Evolutionary conservation across 176 grass and related monocot genomes (phyloP).

Genomic region (Olyra latifolia): DNA sequence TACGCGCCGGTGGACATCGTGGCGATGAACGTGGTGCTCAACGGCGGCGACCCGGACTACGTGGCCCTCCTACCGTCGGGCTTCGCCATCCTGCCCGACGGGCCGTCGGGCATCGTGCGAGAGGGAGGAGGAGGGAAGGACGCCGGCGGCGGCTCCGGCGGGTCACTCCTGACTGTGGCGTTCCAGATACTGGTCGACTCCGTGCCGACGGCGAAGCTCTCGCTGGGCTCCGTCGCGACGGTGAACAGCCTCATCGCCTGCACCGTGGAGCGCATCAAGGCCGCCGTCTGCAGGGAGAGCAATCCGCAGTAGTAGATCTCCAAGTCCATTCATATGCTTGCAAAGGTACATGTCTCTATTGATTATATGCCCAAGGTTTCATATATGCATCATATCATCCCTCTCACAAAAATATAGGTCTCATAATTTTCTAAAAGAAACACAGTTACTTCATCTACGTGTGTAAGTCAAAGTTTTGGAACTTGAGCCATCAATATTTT

Average conservation of each 20-base stretch:
- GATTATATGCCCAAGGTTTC: not conserved
- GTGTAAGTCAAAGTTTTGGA: too few relatives aligned
- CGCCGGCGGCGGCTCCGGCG: slow-evolving; percentile 9
- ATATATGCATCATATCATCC: not conserved
- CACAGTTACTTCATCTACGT: too few relatives aligned
- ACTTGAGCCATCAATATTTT: too few relatives aligned
- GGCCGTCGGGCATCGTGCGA: slow-evolving; percentile 11
- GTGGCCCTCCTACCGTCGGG: slow-evolving; percentile 87
- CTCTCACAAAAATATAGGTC: too few relatives aligned
- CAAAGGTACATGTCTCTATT: not conserved
- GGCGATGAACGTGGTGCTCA: slow-evolving; percentile 93
- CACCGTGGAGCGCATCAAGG: slow-evolving; percentile 87
- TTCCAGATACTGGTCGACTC: slow-evolving; percentile 98
- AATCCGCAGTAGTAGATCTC: slow-evolving; percentile 37
- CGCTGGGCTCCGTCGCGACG: slow-evolving; percentile 82
- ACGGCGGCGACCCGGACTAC: slow-evolving; percentile 89
- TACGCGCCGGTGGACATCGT: slow-evolving; percentile 89
- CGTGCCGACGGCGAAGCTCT: slow-evolving; percentile 79
- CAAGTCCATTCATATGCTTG: not conserved
- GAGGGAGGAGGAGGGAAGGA: not conserved
- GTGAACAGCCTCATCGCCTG: slow-evolving; percentile 95
- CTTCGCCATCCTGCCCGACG: slow-evolving; percentile 87
- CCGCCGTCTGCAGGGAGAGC: slow-evolving; percentile 67
- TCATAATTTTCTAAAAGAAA: too few relatives aligned
- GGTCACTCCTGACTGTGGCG: slow-evolving; percentile 82